These are phyloP conservation scores for Nidula niveotomentosa DNA, from an alignment of 1,284 basidiomycete genomes.

Conservation along the genomic window DNA sequence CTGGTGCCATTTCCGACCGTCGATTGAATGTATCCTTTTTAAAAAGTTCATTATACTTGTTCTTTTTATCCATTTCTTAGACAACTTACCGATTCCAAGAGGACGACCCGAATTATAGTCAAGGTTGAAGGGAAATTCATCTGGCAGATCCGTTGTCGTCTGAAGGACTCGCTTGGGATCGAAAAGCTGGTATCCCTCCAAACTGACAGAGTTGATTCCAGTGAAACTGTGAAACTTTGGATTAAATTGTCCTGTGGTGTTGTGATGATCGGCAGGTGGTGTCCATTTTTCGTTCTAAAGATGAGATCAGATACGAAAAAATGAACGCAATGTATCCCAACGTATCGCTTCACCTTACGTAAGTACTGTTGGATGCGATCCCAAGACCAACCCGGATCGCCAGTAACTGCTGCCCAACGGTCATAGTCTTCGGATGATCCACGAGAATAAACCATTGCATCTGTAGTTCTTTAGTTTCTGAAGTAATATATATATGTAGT, in stretches of 20 bases:
- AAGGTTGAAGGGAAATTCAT: slow-evolving; percentile 13
- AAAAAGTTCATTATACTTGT: too few relatives aligned
- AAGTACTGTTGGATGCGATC: slow-evolving; percentile 14
- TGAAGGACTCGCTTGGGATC: slow-evolving; percentile 3
- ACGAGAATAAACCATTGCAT: slow-evolving; percentile 18
- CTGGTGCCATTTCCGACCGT: slow-evolving; percentile 16
- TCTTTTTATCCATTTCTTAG: not conserved
- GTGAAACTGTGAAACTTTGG: slow-evolving; percentile 10
- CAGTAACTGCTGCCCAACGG: slow-evolving; percentile 12
- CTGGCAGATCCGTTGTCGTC: slow-evolving; percentile 7
- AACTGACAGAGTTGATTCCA: slow-evolving; percentile 7
- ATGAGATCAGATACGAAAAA: not conserved
- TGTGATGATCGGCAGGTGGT: slow-evolving; percentile 8
- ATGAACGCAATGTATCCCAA: not conserved
- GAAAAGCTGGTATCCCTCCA: slow-evolving; percentile 4
- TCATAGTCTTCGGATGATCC: slow-evolving; percentile 18
- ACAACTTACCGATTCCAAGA: slow-evolving; percentile 10
- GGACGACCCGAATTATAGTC: slow-evolving; percentile 14
- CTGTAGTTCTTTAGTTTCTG: slow-evolving; percentile 4
- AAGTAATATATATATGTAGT: not conserved
- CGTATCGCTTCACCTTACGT: slow-evolving; percentile 9
- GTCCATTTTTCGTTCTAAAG: not conserved
- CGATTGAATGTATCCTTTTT: slow-evolving; percentile 10
- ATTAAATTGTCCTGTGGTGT: slow-evolving; percentile 14
- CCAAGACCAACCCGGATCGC: slow-evolving; percentile 22